phyloP scores from a whole-genome alignment of 1,284 basidiomycete species.

The Schizophyllum amplum region DNA sequence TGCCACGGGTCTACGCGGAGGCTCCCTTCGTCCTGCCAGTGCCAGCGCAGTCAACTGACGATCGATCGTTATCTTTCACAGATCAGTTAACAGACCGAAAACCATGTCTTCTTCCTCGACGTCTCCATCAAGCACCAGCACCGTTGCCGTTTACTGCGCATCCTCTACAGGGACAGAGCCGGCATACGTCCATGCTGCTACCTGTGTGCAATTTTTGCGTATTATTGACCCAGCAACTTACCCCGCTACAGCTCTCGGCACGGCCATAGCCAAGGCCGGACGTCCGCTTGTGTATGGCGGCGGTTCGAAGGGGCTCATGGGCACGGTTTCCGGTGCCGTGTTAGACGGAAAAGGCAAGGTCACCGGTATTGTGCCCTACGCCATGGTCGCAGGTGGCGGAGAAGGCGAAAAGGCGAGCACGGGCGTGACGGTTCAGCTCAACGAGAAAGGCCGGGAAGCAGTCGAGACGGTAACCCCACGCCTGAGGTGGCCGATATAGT shows the following conservation, averaged over 20 bases:
- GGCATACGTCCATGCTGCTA: constrained; percentile 62
- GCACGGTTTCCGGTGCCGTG: constrained; percentile 66
- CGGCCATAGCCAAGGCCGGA: constrained; percentile 56
- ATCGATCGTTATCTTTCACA: neutral
- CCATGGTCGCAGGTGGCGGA: constrained; percentile 61
- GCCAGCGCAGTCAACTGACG: neutral
- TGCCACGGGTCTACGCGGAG: too few relatives aligned
- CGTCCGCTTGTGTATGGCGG: constrained; percentile 83
- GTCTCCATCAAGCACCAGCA: constrained; percentile 12
- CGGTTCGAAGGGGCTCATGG: constrained; percentile 82
- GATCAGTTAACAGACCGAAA: neutral
- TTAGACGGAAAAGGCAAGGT: constrained; percentile 66
- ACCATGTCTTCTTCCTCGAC: neutral
- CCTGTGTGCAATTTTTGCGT: constrained; percentile 38
- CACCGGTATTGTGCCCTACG: constrained; percentile 76
- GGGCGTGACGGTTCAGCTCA: constrained; percentile 24
- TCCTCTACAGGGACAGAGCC: constrained; percentile 59
- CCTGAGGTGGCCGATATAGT: constrained; percentile 4
- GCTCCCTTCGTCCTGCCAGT: too few relatives aligned
- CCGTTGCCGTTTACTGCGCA: constrained; percentile 75
- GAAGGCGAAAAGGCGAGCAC: constrained; percentile 42
- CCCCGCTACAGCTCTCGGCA: constrained; percentile 53
- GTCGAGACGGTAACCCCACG: constrained; percentile 20
- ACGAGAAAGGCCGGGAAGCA: constrained; percentile 34
- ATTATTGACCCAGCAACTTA: constrained; percentile 1